phyloP scores from a whole-genome alignment of 2,329 filamentous ascomycete genomes.

The Fusarium verrucosum region DNA sequence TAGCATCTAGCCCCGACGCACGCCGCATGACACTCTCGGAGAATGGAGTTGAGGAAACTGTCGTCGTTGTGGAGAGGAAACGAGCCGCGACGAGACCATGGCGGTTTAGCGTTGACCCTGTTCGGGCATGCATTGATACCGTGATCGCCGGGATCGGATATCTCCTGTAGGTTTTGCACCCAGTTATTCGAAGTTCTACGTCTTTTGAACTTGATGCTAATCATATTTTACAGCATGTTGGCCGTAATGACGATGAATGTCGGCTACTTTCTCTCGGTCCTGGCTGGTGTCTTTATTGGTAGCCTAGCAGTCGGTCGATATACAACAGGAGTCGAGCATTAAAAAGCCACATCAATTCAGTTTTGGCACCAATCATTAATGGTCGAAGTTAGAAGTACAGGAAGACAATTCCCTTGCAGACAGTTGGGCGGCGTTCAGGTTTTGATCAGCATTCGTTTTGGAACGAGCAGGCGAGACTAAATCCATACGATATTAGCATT shows the following conservation, averaged over 20 bases:
- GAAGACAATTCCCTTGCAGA: neutral
- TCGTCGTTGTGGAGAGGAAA: conserved; percentile 74
- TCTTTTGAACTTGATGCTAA: neutral
- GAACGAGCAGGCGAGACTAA: neutral
- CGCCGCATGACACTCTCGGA: conserved; percentile 72
- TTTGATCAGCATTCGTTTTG: neutral
- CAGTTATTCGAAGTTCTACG: neutral
- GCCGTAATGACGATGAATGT: conserved; percentile 91
- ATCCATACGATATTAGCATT: neutral
- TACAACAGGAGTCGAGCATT: conserved; percentile 60
- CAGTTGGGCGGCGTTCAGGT: neutral
- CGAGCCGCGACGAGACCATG: conserved; percentile 70
- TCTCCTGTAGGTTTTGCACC: conserved; percentile 73
- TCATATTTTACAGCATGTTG: conserved; percentile 75
- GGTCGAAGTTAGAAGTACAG: neutral
- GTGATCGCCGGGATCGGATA: conserved; percentile 82
- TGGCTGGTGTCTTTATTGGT: conserved; percentile 84
- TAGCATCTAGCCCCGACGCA: conserved; percentile 67
- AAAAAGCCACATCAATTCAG: neutral
- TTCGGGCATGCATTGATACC: conserved; percentile 75
- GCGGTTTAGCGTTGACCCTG: conserved; percentile 81
- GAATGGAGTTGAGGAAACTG: conserved; percentile 83
- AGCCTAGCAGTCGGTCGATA: conserved; percentile 83
- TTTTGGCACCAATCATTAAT: neutral
- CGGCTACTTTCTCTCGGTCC: conserved; percentile 83